Conservation (phyloP, 75 land plant species). For the Selaginella tamariscina region DNA sequence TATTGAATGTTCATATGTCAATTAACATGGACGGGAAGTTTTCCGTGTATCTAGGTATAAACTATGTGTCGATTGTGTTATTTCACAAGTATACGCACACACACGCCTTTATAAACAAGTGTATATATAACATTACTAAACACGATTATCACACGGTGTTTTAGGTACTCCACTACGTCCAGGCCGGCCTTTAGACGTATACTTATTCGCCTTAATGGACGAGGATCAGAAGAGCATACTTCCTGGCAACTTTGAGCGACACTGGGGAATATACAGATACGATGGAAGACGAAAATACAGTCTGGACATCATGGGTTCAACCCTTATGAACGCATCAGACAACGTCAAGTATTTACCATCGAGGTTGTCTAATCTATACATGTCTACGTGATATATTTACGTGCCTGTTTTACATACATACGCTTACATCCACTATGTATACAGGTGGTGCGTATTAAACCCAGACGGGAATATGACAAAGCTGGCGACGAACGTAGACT, state of each 20-base stretch:
- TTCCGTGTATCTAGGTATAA: too few relatives aligned
- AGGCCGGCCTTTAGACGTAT: neutral
- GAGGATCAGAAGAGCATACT: slow-evolving; percentile 8
- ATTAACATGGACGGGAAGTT: too few relatives aligned
- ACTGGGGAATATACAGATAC: slow-evolving; percentile 1
- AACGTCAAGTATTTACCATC: neutral
- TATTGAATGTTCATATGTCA: too few relatives aligned
- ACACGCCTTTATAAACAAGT: too few relatives aligned
- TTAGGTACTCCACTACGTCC: slow-evolving; percentile 1
- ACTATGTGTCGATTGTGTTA: too few relatives aligned
- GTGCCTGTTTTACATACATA: too few relatives aligned
- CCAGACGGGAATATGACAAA: neutral
- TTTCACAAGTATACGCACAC: too few relatives aligned
- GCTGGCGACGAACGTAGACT: neutral
- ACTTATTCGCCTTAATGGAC: slow-evolving; percentile 1
- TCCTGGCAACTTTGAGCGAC: slow-evolving; percentile 7
- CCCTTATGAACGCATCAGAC: neutral
- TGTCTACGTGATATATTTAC: too few relatives aligned
- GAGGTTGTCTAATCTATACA: too few relatives aligned
- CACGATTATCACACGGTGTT: too few relatives aligned
- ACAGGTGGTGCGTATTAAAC: neutral
- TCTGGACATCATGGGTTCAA: neutral
- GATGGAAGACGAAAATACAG: neutral
- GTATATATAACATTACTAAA: too few relatives aligned
- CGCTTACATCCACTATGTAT: too few relatives aligned